Conservation (phyloP, 2,329 filamentous ascomycete species). For the Pseudogymnoascus sp. region DNA sequence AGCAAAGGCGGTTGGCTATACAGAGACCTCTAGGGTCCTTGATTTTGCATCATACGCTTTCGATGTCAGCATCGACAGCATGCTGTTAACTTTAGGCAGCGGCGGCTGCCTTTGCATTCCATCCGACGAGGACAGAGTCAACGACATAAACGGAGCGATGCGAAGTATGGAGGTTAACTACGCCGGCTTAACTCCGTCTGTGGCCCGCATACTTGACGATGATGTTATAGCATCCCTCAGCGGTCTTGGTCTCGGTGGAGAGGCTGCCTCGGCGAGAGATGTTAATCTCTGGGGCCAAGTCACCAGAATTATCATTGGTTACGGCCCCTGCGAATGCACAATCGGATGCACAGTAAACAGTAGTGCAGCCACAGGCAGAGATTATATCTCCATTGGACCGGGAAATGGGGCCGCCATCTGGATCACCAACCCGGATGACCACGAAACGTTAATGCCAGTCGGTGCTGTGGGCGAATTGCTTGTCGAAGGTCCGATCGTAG, state of each 20-base stretch:
- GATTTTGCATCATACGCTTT: slow-evolving; percentile 32
- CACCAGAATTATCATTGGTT: slow-evolving; percentile 35
- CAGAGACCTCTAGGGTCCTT: slow-evolving; percentile 16
- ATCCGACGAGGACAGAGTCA: slow-evolving; percentile 32
- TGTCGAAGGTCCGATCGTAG: slow-evolving; percentile 47
- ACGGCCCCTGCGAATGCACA: slow-evolving; percentile 31
- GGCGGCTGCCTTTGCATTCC: slow-evolving; percentile 36
- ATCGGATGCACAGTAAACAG: slow-evolving; percentile 16
- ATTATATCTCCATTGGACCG: slow-evolving; percentile 10
- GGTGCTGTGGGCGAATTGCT: slow-evolving; percentile 25
- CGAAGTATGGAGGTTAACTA: slow-evolving; percentile 20
- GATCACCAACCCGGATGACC: slow-evolving; percentile 29
- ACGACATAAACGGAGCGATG: slow-evolving; percentile 30
- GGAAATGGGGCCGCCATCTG: slow-evolving; percentile 24
- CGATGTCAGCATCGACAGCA: slow-evolving; percentile 33
- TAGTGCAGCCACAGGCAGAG: slow-evolving; percentile 12
- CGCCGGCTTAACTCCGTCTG: slow-evolving; percentile 25
- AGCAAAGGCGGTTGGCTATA: slow-evolving; percentile 13
- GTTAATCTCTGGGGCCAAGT: slow-evolving; percentile 31
- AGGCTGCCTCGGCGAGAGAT: slow-evolving; percentile 31
- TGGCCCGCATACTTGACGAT: slow-evolving; percentile 22
- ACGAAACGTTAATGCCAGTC: slow-evolving; percentile 19
- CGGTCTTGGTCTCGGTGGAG: slow-evolving; percentile 24
- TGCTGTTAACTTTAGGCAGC: slow-evolving; percentile 30
- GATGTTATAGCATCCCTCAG: slow-evolving; percentile 20